Evolutionary conservation across 495 filamentous ascomycete species (phyloP).

Genomic region (Friedmanniomyces simplex): DNA sequence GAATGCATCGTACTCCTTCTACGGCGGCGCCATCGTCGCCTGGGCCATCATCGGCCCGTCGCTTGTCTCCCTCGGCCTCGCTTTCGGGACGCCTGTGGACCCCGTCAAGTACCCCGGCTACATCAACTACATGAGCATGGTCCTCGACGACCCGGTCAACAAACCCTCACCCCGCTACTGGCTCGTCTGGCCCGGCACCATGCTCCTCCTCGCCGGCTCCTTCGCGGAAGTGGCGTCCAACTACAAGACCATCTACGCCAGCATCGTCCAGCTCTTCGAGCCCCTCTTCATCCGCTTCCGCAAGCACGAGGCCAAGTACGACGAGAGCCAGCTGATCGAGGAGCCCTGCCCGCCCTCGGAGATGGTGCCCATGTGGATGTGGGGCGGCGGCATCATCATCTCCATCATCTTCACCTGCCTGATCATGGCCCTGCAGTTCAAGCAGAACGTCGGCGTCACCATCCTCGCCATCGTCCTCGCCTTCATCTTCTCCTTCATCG

Average conservation of each 20-base stretch:
- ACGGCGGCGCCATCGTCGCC: constrained; percentile 7
- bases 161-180: constrained; percentile 8
- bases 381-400: constrained; percentile 10
- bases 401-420: constrained; percentile 18
- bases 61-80: not conserved
- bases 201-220: constrained; percentile 10
- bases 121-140: constrained; percentile 16
- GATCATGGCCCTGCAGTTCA: constrained; percentile 16
- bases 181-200: constrained; percentile 14
- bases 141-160: constrained; percentile 12
- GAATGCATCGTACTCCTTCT: constrained; percentile 14
- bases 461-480: constrained; percentile 52
- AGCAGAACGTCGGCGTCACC: constrained; percentile 40
- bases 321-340: constrained; percentile 2
- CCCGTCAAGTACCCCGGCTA: constrained; percentile 10
- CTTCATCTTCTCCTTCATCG: constrained; percentile 60
- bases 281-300: not conserved
- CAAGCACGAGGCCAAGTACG: not conserved
- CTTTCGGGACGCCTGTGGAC: not conserved
- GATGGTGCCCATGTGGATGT: constrained; percentile 16
- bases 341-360: constrained; percentile 6
- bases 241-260: constrained; percentile 1
- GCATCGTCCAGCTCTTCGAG: not conserved
- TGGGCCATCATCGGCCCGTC: constrained; percentile 11
- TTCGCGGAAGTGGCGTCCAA: constrained; percentile 9